phyloP scores from a whole-genome alignment of 1,284 basidiomycete species.

The Naganishia cerealis region DNA sequence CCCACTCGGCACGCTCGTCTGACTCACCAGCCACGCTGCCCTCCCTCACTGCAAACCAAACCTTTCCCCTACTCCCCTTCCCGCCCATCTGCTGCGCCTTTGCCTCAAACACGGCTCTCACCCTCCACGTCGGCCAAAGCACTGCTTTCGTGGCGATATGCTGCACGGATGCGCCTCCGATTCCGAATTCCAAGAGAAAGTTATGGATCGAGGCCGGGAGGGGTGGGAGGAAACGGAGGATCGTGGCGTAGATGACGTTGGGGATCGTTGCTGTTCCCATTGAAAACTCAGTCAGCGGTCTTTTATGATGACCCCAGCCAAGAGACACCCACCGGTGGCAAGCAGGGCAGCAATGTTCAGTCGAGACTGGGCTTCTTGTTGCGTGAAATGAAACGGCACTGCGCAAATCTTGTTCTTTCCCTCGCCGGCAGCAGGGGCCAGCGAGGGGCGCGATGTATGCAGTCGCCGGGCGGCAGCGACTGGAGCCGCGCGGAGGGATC shows the following conservation, averaged over 20 bases:
- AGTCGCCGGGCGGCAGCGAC: too few relatives aligned
- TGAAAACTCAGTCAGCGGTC: too few relatives aligned
- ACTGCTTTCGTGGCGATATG: slow-evolving; percentile 30
- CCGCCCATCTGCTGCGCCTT: slow-evolving; percentile 20
- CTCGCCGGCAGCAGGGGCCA: not conserved
- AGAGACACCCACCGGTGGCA: slow-evolving; percentile 13
- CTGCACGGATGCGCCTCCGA: slow-evolving; percentile 26
- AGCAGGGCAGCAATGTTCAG: slow-evolving; percentile 19
- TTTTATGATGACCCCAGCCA: not conserved
- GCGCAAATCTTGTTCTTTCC: slow-evolving; percentile 16
- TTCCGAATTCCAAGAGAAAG: slow-evolving; percentile 32
- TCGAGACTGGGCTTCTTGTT: slow-evolving; percentile 5
- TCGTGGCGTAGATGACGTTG: slow-evolving; percentile 33
- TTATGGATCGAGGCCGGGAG: slow-evolving; percentile 15
- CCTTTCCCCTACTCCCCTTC: slow-evolving; percentile 15
- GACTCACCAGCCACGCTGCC: slow-evolving; percentile 22
- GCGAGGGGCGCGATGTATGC: too few relatives aligned
- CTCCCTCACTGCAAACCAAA: slow-evolving; percentile 23
- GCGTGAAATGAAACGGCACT: slow-evolving; percentile 22
- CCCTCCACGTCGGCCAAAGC: slow-evolving; percentile 31
- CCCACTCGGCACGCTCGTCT: not conserved
- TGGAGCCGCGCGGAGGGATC: too few relatives aligned
- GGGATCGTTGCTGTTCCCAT: slow-evolving; percentile 25
- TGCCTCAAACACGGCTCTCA: slow-evolving; percentile 14
- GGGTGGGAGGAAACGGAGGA: slow-evolving; percentile 28